Percentiles rank a stretch among this genome's conserved stretches.
Evolutionary conservation across 2,329 filamentous ascomycete genomes (phyloP).

Genomic region (Neopestalotiopsis sp.): DNA sequence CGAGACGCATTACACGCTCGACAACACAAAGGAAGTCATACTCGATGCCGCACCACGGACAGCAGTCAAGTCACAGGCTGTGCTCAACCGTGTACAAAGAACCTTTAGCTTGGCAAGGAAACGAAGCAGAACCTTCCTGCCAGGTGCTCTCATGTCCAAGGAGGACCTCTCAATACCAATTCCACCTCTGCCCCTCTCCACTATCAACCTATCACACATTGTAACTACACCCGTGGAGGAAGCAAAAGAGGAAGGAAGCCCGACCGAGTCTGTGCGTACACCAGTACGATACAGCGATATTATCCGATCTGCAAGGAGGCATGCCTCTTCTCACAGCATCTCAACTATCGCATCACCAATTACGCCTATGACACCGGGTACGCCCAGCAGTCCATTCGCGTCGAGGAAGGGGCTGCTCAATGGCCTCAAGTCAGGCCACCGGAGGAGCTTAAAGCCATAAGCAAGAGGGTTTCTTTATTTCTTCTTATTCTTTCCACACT

Average conservation of each 20-base stretch:
- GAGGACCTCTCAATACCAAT: conserved; percentile 36
- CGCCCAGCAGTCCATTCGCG: not conserved
- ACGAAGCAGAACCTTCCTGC: conserved; percentile 56
- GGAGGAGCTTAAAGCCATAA: conserved; percentile 46
- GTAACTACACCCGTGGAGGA: conserved; percentile 11
- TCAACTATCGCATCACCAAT: conserved; percentile 29
- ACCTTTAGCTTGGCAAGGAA: conserved; percentile 60
- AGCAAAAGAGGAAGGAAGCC: conserved; percentile 24
- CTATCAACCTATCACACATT: conserved; percentile 30
- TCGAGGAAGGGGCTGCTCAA: conserved; percentile 39
- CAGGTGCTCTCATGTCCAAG: conserved; percentile 39
- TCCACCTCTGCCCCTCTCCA: conserved; percentile 34
- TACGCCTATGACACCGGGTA: conserved; percentile 19
- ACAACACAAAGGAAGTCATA: conserved; percentile 28
- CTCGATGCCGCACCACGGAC: conserved; percentile 35
- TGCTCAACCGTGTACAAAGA: conserved; percentile 54
- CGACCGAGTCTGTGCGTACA: conserved; percentile 21
- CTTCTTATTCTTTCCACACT: not conserved
- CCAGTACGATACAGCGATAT: conserved; percentile 56
- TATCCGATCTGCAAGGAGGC: conserved; percentile 48
- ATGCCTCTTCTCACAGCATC: conserved; percentile 33
- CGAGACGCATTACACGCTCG: conserved; percentile 40
- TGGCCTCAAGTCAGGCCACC: conserved; percentile 41
- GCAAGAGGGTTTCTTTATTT: not conserved
- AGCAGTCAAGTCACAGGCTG: conserved; percentile 48